These are phyloP conservation scores for Boeremia exigua DNA, from an alignment of 2,329 filamentous ascomycete species.

Conservation along the genomic window DNA sequence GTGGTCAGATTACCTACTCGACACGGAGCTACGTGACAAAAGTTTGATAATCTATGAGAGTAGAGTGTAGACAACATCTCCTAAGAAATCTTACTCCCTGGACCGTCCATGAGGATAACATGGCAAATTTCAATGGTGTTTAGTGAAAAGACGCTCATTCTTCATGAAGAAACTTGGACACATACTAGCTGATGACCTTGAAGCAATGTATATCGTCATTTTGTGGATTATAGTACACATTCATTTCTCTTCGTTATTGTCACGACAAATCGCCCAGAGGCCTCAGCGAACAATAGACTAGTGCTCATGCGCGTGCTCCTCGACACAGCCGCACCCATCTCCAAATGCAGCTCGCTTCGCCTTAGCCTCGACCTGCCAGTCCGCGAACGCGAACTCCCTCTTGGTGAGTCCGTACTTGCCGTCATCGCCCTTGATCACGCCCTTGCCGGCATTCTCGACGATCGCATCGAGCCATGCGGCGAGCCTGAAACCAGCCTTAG, in stretches of 20 bases:
- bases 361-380: conserved; percentile 38
- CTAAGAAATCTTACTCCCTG: no score
- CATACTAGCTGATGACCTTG: no score
- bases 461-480: conserved; percentile 42
- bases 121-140: no score
- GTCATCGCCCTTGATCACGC: conserved; percentile 13
- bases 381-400: conserved; percentile 27
- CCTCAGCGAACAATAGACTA: background rate
- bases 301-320: conserved; percentile 31
- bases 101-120: no score
- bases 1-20: no score
- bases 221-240: background rate
- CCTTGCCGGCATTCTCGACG: conserved; percentile 27
- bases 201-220: no score
- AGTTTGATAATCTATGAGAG: no score
- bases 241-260: background rate
- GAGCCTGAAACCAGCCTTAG: conserved; percentile 47
- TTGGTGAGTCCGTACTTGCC: conserved; percentile 19
- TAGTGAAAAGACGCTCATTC: no score
- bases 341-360: conserved; percentile 37
- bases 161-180: no score
- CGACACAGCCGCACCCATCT: conserved; percentile 32
- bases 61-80: no score
- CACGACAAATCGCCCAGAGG: background rate
- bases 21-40: no score